phyloP scores from a whole-genome alignment of 768 basidiomycete species.

The Tulasnella calospora region DNA sequence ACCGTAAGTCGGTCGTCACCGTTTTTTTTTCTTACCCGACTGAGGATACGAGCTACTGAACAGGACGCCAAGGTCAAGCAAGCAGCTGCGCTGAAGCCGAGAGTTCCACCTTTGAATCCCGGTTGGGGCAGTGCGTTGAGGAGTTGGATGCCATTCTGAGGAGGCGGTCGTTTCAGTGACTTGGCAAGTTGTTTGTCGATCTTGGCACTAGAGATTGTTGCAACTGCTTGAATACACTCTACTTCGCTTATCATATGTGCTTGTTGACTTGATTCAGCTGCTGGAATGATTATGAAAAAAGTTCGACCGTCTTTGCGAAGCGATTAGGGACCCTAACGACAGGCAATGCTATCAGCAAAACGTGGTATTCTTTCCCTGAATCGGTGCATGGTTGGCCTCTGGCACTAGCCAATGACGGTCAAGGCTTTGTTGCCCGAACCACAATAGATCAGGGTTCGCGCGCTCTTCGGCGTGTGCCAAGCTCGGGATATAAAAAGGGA shows the following conservation, averaged over 20 bases:
- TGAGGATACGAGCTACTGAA: not conserved
- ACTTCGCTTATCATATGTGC: no score
- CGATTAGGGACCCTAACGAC: no score
- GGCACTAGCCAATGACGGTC: not conserved
- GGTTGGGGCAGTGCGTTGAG: not conserved
- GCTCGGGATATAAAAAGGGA: no score
- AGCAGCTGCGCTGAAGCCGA: not conserved
- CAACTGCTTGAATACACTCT: no score
- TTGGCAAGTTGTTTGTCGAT: no score
- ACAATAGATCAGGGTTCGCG: not conserved
- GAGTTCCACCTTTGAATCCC: not conserved
- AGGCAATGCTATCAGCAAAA: not conserved
- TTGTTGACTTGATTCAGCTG: no score
- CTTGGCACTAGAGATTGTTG: no score
- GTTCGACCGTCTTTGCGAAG: no score
- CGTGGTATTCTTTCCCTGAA: not conserved
- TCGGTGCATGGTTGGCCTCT: no score
- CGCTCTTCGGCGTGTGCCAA: not conserved
- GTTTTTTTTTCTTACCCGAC: not conserved
- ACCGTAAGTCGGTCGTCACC: slow-evolving; percentile 27
- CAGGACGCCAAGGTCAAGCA: slow-evolving; percentile 12
- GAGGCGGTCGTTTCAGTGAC: no score
- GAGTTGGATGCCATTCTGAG: slow-evolving; percentile 7
- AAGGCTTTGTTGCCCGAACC: not conserved
- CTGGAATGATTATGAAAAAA: no score